phyloP scores from a whole-genome alignment of 768 basidiomycete species.

The Lactarius pseudohatsudake region DNA sequence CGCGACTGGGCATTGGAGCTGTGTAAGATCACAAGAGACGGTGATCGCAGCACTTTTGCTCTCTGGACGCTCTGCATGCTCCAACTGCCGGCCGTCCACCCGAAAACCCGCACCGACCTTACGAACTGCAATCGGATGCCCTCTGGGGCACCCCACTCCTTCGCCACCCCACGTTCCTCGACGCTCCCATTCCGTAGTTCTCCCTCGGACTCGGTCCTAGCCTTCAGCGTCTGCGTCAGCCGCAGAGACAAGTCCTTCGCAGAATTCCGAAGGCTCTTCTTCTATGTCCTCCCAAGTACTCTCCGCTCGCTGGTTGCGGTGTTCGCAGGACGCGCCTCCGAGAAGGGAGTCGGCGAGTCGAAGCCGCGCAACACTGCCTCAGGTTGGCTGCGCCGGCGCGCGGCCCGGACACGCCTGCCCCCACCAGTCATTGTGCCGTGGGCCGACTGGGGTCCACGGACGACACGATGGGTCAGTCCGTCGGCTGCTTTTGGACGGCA shows the following conservation, averaged over 20 bases:
- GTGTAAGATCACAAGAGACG: constrained; percentile 1
- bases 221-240: constrained; percentile 6
- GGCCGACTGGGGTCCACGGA: constrained; percentile 18
- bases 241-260: not conserved
- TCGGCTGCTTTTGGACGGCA: not conserved
- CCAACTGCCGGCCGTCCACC: constrained; percentile 13
- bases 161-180: not conserved
- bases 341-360: not conserved
- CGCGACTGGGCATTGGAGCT: constrained; percentile 17
- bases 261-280: not conserved
- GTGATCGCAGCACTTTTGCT: not conserved
- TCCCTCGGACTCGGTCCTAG: constrained; percentile 11
- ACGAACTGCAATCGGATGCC: not conserved
- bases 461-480: constrained; percentile 13
- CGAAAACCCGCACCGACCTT: not conserved
- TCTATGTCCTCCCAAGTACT: constrained; percentile 4
- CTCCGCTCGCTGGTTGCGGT: constrained; percentile 2
- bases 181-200: constrained; percentile 12
- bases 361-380: not conserved
- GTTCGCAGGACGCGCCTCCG: not conserved
- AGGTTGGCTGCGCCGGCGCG: constrained; percentile 2
- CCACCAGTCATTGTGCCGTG: constrained; percentile 4
- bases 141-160: not conserved
- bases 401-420: not conserved
- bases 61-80: constrained; percentile 12